Conservation (phyloP, 176 grass and related monocot genomes). For the Lolium multiflorum region DNA sequence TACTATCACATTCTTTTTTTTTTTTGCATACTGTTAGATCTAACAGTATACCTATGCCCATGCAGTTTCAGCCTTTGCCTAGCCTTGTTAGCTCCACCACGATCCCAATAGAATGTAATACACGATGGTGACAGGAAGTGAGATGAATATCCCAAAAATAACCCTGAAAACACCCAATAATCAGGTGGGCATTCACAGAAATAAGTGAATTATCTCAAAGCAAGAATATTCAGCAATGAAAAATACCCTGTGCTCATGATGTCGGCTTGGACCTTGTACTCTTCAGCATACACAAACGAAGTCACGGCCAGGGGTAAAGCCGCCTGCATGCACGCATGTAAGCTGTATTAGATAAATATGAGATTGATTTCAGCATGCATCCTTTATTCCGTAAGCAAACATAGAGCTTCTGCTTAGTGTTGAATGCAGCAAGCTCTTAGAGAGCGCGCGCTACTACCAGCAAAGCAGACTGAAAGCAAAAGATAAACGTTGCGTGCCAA, state of each 20-base stretch:
- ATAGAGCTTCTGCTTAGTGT: too few relatives aligned
- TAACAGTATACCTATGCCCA: not conserved
- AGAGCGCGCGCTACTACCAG: too few relatives aligned
- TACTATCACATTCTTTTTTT: not conserved
- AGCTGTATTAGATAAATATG: not conserved
- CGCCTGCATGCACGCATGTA: slow-evolving; percentile 48
- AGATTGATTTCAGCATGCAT: not conserved
- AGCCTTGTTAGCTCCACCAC: not conserved
- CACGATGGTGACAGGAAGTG: slow-evolving; percentile 70
- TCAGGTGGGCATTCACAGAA: not conserved
- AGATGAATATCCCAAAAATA: slow-evolving; percentile 81
- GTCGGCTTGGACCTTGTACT: slow-evolving; percentile 85
- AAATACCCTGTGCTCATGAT: slow-evolving; percentile 28
- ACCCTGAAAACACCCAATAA: slow-evolving; percentile 50
- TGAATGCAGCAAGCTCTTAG: too few relatives aligned
- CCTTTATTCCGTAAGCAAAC: too few relatives aligned
- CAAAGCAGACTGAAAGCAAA: too few relatives aligned
- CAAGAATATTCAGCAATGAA: too few relatives aligned
- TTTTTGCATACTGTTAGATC: not conserved
- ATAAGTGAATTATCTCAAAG: not conserved
- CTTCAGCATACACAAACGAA: slow-evolving; percentile 90
- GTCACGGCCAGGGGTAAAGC: slow-evolving; percentile 76
- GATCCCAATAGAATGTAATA: slow-evolving; percentile 67
- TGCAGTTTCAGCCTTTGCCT: not conserved
- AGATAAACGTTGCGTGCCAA: too few relatives aligned